Evolutionary conservation across 306 rosid species (phyloP), one percentile per base, ranked within the genome.

Genomic region (Pyrus pyrifolia): DNA sequence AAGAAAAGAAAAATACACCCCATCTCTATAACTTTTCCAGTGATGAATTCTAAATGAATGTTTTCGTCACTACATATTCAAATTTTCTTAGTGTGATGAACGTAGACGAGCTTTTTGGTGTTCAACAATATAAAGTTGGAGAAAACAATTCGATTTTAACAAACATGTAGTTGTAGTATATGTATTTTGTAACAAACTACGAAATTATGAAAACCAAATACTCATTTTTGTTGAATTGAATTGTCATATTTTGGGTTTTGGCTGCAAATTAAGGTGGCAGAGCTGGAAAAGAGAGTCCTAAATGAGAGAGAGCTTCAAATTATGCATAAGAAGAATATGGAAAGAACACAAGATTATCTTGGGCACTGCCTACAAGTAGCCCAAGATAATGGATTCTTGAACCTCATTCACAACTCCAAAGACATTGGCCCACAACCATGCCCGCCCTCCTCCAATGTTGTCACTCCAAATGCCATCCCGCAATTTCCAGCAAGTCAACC

Each of bases 361-460:
- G 84, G 84, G 71, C 78, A 83, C 58, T 90, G 95, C 76, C 91
- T 94, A 62, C 89, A 91, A 71, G 67, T 84, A 68, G 98, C 97
- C 67, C 97, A 91, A 58, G 89, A 94, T 49, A 88, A 86, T 79
- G 96, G 96, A 15, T 85, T 89, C 65, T 69, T 94, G 83, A 83
- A 82, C 78, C 83, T 80, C 58, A 80, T 87, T 1, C 40, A 62
- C 67, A 46, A 71, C 57, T 73, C 60, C 51, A 65, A 40, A 23
- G 79, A 69, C 35, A 73, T 21, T 33, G 29, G 19, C 59, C 70
- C 38, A 66, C 38, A 30, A 33, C 33, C 23, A 25, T 38, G 35
- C 67, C 51, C 64, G 49, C 76, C 38, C 14, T 61, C 68, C 67
- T 27, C 74, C 44, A 21, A 25, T 40, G 70, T 67, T 80, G 18